These are phyloP conservation scores for Comarum palustre DNA, from an alignment of 306 rosid genomes.

Conservation along the genomic window DNA sequence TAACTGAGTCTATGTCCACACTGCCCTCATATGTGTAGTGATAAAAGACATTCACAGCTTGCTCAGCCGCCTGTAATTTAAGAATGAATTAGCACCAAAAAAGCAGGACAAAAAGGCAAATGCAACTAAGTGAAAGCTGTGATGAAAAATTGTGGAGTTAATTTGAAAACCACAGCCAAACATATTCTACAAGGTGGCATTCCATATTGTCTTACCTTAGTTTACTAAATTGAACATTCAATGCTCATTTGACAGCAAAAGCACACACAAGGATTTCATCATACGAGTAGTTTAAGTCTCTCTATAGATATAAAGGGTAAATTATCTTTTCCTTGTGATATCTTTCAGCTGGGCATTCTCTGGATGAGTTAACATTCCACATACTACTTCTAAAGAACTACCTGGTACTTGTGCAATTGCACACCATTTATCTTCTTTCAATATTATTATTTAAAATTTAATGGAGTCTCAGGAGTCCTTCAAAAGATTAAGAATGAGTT, in stretches of 20 bases:
- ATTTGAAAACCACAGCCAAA: background rate
- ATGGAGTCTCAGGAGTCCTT: background rate
- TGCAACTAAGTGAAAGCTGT: background rate
- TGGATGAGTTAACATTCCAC: conserved; percentile 1
- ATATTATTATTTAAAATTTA: background rate
- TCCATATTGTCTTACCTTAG: background rate
- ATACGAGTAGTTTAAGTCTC: background rate
- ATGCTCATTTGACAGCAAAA: background rate
- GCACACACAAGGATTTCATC: background rate
- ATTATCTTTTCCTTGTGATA: background rate
- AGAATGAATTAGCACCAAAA: conserved; percentile 28
- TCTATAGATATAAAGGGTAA: background rate
- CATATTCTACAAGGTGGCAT: background rate
- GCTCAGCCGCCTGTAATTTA: conserved; percentile 86
- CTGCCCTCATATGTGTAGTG: conserved; percentile 97
- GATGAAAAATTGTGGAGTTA: background rate
- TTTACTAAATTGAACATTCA: background rate
- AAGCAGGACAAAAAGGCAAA: conserved; percentile 16
- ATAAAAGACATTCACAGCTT: conserved; percentile 92
- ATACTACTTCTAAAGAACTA: background rate
- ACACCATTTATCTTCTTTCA: background rate
- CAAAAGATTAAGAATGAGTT: background rate
- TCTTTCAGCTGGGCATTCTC: background rate
- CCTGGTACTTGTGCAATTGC: background rate
- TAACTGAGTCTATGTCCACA: conserved; percentile 95